A percentile compares a stretch with the other conserved stretches of the same genome.
These are phyloP conservation scores for Serendipita sp. DNA, from an alignment of 768 basidiomycete species.

Conservation along the genomic window DNA sequence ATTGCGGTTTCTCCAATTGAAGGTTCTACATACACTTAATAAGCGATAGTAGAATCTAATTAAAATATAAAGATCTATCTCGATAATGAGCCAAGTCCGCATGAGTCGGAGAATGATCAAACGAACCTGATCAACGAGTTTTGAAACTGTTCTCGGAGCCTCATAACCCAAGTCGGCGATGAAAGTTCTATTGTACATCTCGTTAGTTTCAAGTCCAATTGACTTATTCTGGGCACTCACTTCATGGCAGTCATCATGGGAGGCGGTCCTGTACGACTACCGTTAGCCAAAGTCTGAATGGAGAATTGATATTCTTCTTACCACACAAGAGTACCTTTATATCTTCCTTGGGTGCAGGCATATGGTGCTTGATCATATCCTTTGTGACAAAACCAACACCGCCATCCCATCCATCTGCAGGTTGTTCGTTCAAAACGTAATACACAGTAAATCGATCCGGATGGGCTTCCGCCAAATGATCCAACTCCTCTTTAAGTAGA, in stretches of 20 bases:
- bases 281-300: no score
- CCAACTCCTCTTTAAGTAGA: constrained; percentile 74
- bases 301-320: constrained; percentile 16
- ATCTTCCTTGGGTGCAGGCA: constrained; percentile 49
- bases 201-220: not conserved
- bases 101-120: not conserved
- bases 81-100: constrained; percentile 10
- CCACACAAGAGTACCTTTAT: constrained; percentile 84
- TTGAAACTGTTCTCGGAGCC: constrained; percentile 77
- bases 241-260: constrained; percentile 72
- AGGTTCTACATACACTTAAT: not conserved
- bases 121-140: constrained; percentile 70
- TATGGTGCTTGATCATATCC: constrained; percentile 70
- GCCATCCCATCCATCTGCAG: constrained; percentile 57
- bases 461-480: constrained; percentile 51
- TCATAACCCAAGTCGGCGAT: constrained; percentile 78
- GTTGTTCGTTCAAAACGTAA: constrained; percentile 93
- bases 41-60: constrained; percentile 5
- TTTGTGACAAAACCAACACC: constrained; percentile 88
- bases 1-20: not conserved
- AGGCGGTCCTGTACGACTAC: constrained; percentile 35
- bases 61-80: constrained; percentile 28
- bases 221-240: constrained; percentile 22
- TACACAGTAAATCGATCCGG: constrained; percentile 56
- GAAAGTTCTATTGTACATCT: constrained; percentile 47